These are phyloP conservation scores for Phytophthora sojae DNA, from an alignment of 352 stramenopile genomes.

Conservation along the genomic window DNA sequence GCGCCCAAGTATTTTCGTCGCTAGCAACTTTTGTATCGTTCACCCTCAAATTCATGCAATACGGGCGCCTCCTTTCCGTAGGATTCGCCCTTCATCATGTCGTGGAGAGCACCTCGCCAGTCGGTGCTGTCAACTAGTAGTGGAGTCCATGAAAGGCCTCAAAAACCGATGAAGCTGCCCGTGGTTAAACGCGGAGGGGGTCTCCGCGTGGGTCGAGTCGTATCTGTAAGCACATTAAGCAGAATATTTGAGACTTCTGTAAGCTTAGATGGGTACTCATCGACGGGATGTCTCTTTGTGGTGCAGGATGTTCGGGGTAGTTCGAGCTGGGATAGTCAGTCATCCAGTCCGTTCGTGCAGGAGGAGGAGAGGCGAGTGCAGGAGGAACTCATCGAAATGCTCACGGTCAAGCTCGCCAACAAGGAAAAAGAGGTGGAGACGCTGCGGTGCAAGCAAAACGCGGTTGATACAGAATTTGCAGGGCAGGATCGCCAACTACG, in stretches of 20 bases:
- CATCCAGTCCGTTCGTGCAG: conserved; percentile 37
- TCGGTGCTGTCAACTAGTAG: conserved; percentile 7
- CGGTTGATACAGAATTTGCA: conserved; percentile 25
- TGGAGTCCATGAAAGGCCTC: conserved; percentile 10
- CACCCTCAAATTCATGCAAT: neutral
- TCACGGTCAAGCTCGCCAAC: conserved; percentile 65
- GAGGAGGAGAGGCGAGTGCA: conserved; percentile 64
- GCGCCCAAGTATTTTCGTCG: conserved; percentile 30
- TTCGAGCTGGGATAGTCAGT: conserved; percentile 22
- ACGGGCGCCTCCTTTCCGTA: neutral
- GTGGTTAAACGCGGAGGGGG: conserved; percentile 39
- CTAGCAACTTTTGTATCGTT: neutral
- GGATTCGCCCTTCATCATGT: conserved; percentile 11
- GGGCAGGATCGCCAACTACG: conserved; percentile 33
- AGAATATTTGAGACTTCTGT: neutral
- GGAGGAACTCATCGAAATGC: conserved; percentile 70
- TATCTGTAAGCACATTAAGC: conserved; percentile 45
- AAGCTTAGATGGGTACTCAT: neutral
- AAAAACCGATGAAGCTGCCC: conserved; percentile 19
- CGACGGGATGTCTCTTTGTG: neutral
- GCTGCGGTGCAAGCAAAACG: conserved; percentile 45
- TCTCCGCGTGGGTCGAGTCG: conserved; percentile 62
- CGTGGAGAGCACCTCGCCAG: conserved; percentile 28
- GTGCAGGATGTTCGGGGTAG: conserved; percentile 44
- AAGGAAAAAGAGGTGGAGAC: conserved; percentile 71